Conservation (phyloP, 1,284 basidiomycete genomes). For the Fomitiporia mediterranea region DNA sequence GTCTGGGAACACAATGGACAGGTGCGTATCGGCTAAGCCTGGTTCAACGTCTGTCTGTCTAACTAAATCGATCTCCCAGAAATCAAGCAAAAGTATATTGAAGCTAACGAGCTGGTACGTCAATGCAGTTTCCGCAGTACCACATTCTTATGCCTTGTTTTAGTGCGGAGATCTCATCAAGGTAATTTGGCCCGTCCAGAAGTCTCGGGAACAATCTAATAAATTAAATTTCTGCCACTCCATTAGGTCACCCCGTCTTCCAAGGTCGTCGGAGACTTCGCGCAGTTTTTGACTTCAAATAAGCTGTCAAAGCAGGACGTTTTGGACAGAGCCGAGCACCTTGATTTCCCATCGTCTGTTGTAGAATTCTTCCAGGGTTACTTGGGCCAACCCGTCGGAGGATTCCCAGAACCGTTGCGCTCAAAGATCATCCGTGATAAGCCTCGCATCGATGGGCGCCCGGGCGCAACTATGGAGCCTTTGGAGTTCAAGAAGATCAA, state of each 20-base stretch:
- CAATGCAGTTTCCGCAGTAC: neutral
- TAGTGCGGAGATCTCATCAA: slow-evolving; percentile 98
- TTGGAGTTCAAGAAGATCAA: slow-evolving; percentile 97
- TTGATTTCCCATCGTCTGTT: slow-evolving; percentile 97
- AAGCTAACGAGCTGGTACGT: slow-evolving; percentile 86
- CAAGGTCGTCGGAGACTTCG: slow-evolving; percentile 99
- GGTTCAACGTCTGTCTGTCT: slow-evolving; percentile 9
- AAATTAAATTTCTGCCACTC: neutral
- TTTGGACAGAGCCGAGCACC: slow-evolving; percentile 76
- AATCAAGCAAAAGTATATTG: slow-evolving; percentile 98
- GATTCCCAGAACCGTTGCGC: slow-evolving; percentile 97
- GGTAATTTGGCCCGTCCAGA: slow-evolving; percentile 31
- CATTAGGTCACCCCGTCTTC: slow-evolving; percentile 91
- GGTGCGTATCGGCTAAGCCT: slow-evolving; percentile 36
- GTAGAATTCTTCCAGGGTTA: slow-evolving; percentile 98
- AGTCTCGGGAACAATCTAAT: too few species aligned
- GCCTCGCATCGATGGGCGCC: slow-evolving; percentile 89
- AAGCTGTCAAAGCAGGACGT: slow-evolving; percentile 86
- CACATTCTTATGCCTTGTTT: slow-evolving; percentile 3
- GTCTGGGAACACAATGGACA: slow-evolving; percentile 96
- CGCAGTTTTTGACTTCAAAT: slow-evolving; percentile 99
- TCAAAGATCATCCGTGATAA: slow-evolving; percentile 91
- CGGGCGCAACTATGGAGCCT: slow-evolving; percentile 83
- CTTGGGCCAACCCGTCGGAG: slow-evolving; percentile 94
- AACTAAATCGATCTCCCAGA: slow-evolving; percentile 42